Evolutionary conservation across 768 basidiomycete genomes (phyloP), one percentile per base, ranked within the genome.

Genomic region (Rhodotorula toruloides): DNA sequence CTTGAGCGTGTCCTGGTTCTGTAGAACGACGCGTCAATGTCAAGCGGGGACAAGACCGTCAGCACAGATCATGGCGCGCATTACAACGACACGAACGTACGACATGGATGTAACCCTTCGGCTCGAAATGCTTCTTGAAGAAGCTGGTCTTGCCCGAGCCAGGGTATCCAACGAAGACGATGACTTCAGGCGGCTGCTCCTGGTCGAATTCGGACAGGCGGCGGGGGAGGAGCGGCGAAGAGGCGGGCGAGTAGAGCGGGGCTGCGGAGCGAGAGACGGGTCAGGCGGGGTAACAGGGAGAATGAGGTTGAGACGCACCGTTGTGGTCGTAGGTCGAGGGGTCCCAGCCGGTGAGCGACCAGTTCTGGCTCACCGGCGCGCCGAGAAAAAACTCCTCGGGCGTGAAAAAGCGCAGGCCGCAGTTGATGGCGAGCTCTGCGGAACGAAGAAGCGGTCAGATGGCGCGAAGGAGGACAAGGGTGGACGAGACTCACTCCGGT

Each of bases 71-170:
- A n/a, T 0, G 3, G 31, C 14, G 21, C n/a, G 0, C 11, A 47
- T 34, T 19, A 34, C 6, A 3, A 21, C 16, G 21, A 59, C 27
- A 22, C 19, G 16, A 42, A 53, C 69, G 58, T 14, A 70, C 69
- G 50, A 98, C 82, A 70, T 93, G 90, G 3, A 81, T 77, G 76
- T 97, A 96, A 21, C 83, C 86, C 8, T 77, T 78, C 0, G 85
- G 80, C 25, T 80, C 76, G 77, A 97, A 93, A 76, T 91, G 80
- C 49, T 76, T 81, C 25, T 80, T 80, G 76, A 82, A 97, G 77
- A 96, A 89, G 0, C 87, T 83, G 0, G 89, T 85, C 77, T 98
- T 97, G 47, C 94, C 94, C 2, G 83, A 76, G 21, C 83, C 82
- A 2, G 86, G 87, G 43, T 78, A 80, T 8, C 86, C 87, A 1